A percentile compares a stretch with the other conserved stretches of the same genome.
Evolutionary conservation across 2,329 filamentous ascomycete species (phyloP).

Genomic region (Colletotrichum eleusines): DNA sequence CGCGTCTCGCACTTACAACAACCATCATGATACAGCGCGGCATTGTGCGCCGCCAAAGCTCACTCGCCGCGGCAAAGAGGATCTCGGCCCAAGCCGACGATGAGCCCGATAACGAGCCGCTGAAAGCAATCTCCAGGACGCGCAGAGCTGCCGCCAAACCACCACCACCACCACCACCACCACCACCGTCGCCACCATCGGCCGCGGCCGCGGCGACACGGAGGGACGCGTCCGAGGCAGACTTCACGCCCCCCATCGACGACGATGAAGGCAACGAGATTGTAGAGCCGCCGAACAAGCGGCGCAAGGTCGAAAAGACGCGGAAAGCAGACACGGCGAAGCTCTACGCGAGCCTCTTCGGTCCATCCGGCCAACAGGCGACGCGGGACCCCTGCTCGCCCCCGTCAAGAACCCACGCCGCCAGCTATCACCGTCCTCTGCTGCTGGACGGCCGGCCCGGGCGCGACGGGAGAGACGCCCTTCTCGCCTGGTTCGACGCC

Average conservation of each 20-base stretch:
- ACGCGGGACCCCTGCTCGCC: conserved; percentile 1
- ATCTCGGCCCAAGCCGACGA: conserved; percentile 31
- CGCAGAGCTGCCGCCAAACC: conserved; percentile 9
- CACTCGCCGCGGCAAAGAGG: conserved; percentile 37
- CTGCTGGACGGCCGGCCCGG: conserved; percentile 56
- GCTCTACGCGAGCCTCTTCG: conserved; percentile 24
- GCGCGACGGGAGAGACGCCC: conserved; percentile 49
- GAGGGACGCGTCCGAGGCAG: conserved; percentile 37
- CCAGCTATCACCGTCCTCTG: conserved; percentile 63
- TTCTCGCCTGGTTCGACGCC: conserved; percentile 66
- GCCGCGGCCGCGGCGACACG: background rate
- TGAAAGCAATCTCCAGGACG: background rate
- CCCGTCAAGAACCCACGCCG: conserved; percentile 48
- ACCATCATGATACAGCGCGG: conserved; percentile 24
- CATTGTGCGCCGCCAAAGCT: conserved; percentile 34
- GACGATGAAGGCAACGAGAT: conserved; percentile 20
- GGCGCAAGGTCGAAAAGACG: conserved; percentile 26
- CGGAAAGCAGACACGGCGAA: conserved; percentile 22
- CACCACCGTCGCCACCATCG: too few relatives aligned
- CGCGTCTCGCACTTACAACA: conserved; percentile 9
- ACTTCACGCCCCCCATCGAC: conserved; percentile 21
- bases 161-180: background rate
- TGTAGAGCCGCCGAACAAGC: conserved; percentile 28
- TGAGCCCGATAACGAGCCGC: conserved; percentile 23
- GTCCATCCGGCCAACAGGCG: background rate